Evolutionary conservation across 305 asterid genomes (phyloP), one percentile per base, ranked within the genome.

Genomic region (Fraxinus xanthoxyloides): DNA sequence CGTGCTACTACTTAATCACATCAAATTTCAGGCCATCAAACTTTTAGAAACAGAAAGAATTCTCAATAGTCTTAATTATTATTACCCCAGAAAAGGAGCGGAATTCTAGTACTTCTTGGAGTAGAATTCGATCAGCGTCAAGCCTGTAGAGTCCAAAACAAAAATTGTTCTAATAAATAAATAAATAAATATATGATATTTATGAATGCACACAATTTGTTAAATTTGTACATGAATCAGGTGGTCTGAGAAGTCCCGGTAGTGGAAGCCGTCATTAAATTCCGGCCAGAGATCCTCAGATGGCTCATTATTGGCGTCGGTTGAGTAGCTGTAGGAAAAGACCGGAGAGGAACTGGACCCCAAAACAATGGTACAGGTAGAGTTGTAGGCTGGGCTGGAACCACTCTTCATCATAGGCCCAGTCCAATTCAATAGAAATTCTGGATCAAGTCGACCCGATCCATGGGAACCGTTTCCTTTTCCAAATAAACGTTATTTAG

Each of bases 261-360:
- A 94, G 21, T 85, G 82, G 67, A 96, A 85, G 23, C 98, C 98
- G 80, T 87, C 92, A 86, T 94, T 96, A 74, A 78, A 87, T 61
- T 92, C 90, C 54, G 97, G 97, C 99, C 99, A 96, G 5, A 92
- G 87, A 84, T 91, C 87, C 13, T 97, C 98, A 81, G 93, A 86
- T 12, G 87, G 34, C 51, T 46, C 92, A 89, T 89, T 72, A 79
- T 77, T 38, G 46, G n/a, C 7, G 26, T 26, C n/a, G 36, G 36
- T 26, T 65, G 74, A 26, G 19, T 0, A n/a, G n/a, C n/a, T n/a
- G n/a, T n/a, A 3, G 36, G 74, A 26, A 32, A 3, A 63, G 36
- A 67, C 74, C 36, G 36, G 36, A 67, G 72, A 67, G 36, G 36
- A 67, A 67, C 74, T 28, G 74, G 74, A 26, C 74, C 36, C 77